Conservation (phyloP, 2,329 filamentous ascomycete genomes). For the Aspergillus puulaauensis region DNA sequence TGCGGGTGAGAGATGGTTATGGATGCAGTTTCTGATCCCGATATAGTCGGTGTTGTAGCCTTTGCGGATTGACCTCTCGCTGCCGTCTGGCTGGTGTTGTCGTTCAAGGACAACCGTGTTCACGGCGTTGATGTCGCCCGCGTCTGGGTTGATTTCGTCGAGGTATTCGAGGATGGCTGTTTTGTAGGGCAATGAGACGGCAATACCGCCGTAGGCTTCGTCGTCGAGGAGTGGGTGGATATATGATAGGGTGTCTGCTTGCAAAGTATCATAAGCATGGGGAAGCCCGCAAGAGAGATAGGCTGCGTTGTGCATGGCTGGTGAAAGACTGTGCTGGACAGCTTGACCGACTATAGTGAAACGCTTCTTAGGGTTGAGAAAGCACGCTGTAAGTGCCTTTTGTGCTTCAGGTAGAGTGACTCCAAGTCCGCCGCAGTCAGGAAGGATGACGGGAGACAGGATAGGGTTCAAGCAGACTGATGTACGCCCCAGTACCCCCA, state of each 20-base stretch:
- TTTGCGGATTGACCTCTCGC: conserved; percentile 1
- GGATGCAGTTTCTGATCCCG: conserved; percentile 27
- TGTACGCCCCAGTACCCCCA: not conserved
- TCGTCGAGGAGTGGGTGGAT: not conserved
- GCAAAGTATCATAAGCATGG: not conserved
- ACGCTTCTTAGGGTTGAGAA: not conserved
- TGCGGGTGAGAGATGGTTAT: conserved; percentile 25
- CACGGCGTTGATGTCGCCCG: conserved; percentile 26
- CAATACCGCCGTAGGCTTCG: not conserved
- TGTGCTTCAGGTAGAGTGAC: not conserved
- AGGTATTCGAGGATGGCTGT: not conserved
- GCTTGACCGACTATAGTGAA: not conserved
- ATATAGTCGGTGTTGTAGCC: conserved; percentile 33
- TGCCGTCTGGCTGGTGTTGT: too few species aligned
- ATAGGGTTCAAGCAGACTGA: not conserved
- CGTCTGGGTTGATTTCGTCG: not conserved
- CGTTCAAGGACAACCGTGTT: conserved; percentile 21
- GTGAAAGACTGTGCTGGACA: not conserved
- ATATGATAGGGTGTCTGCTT: not conserved
- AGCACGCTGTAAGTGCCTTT: not conserved
- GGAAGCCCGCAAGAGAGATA: not conserved
- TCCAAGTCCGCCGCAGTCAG: not conserved
- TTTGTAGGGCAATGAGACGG: not conserved
- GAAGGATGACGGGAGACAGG: not conserved
- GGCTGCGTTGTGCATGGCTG: not conserved